These are phyloP conservation scores for Pugionium dolabratum DNA, from an alignment of 345 rosid species.

Conservation along the genomic window DNA sequence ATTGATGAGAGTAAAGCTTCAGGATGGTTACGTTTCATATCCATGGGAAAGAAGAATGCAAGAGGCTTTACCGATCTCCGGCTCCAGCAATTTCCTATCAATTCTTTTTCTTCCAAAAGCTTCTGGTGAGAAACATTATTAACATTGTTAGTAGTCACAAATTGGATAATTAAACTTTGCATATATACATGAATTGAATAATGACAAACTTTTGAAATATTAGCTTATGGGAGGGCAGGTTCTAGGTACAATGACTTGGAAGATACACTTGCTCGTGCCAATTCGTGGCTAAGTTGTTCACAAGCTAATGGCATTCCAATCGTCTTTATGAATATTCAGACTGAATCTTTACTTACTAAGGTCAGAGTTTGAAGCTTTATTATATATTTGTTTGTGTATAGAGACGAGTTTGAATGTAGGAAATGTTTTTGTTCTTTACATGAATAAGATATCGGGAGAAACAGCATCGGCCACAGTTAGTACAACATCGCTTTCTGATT, in stretches of 20 bases:
- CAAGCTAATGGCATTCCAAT: slow-evolving; percentile 81
- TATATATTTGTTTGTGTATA: neutral
- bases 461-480: slow-evolving; percentile 85
- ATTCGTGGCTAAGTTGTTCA: slow-evolving; percentile 83
- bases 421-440: neutral
- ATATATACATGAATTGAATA: no score
- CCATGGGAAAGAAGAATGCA: slow-evolving; percentile 80
- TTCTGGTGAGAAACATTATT: slow-evolving; percentile 46
- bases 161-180: neutral
- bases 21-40: slow-evolving; percentile 90
- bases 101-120: slow-evolving; percentile 89
- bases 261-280: slow-evolving; percentile 95
- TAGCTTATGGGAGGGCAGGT: slow-evolving; percentile 62
- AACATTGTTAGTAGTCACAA: neutral
- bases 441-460: slow-evolving; percentile 86
- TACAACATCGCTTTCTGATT: slow-evolving; percentile 78
- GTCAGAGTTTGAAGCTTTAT: slow-evolving; percentile 35
- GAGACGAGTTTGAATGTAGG: slow-evolving; percentile 4
- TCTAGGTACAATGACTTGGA: slow-evolving; percentile 89
- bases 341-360: slow-evolving; percentile 92
- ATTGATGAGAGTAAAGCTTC: slow-evolving; percentile 66
- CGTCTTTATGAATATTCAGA: slow-evolving; percentile 88
- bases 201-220: no score
- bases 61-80: slow-evolving; percentile 62
- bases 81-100: slow-evolving; percentile 84